Evolutionary conservation across 805 yeast genomes (phyloP).

Genomic region (Pichia californica): DNA sequence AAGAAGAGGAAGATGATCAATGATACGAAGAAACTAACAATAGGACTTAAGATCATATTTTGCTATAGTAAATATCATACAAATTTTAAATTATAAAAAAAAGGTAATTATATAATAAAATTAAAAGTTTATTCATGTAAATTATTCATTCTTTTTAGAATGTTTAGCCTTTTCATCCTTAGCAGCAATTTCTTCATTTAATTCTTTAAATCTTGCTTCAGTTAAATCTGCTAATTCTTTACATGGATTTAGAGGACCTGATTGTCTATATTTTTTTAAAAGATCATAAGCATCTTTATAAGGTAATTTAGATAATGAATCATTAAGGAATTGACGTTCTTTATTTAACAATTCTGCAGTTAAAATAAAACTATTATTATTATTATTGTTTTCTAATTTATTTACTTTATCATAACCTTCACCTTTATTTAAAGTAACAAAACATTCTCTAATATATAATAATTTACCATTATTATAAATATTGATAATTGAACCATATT

Average conservation of each 20-base stretch:
- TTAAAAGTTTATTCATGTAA: too few relatives aligned
- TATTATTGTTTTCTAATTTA: too few relatives aligned
- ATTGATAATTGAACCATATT: slow-evolving; percentile 67
- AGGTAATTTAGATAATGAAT: slow-evolving; percentile 28
- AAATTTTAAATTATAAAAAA: background rate
- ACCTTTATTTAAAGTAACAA: slow-evolving; percentile 58
- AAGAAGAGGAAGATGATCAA: too few relatives aligned
- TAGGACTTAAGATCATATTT: too few relatives aligned
- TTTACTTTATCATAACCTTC: slow-evolving; percentile 59
- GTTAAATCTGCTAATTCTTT: slow-evolving; percentile 36
- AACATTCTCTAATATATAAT: slow-evolving; percentile 48
- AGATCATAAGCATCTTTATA: slow-evolving; percentile 31
- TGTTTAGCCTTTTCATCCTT: background rate
- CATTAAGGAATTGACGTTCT: slow-evolving; percentile 14
- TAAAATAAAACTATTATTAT: slow-evolving; percentile 18
- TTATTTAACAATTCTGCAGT: slow-evolving; percentile 26
- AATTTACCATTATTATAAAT: slow-evolving; percentile 74
- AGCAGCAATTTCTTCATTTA: slow-evolving; percentile 22
- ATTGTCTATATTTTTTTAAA: slow-evolving; percentile 61
- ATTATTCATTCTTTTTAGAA: slow-evolving; percentile 4
- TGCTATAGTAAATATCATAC: background rate
- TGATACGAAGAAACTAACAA: too few relatives aligned
- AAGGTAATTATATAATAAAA: too few relatives aligned
- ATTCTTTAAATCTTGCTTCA: slow-evolving; percentile 32
- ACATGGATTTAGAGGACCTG: slow-evolving; percentile 51